Evolutionary conservation across 768 basidiomycete genomes (phyloP).

Genomic region (Cyclocybe cylindracea): DNA sequence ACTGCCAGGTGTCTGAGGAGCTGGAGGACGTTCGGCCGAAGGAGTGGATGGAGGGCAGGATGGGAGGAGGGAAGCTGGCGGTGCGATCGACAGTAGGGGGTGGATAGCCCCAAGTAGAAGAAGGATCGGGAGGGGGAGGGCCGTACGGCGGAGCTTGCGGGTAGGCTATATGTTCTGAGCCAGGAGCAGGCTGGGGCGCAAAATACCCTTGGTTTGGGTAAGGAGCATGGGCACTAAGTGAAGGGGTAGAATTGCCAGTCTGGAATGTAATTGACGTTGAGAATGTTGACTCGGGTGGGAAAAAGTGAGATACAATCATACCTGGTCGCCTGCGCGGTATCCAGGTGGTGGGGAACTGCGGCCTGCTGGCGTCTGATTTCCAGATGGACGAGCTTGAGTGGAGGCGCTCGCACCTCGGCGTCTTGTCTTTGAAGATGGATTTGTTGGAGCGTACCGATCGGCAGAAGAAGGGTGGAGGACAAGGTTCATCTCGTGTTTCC

Average conservation of each 20-base stretch:
- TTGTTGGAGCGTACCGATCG: constrained; percentile 68
- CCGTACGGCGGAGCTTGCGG: constrained; percentile 42
- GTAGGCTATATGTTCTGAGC: constrained; percentile 42
- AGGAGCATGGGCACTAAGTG: constrained; percentile 41
- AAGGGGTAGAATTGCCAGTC: constrained; percentile 29
- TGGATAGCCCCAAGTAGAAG: constrained; percentile 59
- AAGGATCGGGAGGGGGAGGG: constrained; percentile 40
- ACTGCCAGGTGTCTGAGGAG: constrained; percentile 29
- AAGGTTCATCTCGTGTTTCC: constrained; percentile 82
- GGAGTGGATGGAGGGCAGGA: constrained; percentile 55
- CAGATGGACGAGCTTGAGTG: constrained; percentile 34
- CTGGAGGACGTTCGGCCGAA: constrained; percentile 40
- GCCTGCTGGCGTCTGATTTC: constrained; percentile 45
- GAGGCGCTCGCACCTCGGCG: constrained; percentile 43
- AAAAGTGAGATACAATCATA: constrained; percentile 19
- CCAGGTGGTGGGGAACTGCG: constrained; percentile 50
- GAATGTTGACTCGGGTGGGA: background rate
- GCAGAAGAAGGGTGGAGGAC: constrained; percentile 84
- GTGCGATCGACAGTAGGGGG: constrained; percentile 44
- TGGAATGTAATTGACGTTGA: constrained; percentile 3
- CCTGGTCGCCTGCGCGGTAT: constrained; percentile 46
- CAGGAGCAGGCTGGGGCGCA: constrained; percentile 39
- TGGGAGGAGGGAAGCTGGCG: constrained; percentile 48
- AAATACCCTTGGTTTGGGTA: constrained; percentile 48
- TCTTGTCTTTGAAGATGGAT: constrained; percentile 39